Percentiles rank a stretch among this genome's conserved stretches.
Conservation (phyloP, 345 rosid genomes). For the Anastatica hierochuntica region DNA sequence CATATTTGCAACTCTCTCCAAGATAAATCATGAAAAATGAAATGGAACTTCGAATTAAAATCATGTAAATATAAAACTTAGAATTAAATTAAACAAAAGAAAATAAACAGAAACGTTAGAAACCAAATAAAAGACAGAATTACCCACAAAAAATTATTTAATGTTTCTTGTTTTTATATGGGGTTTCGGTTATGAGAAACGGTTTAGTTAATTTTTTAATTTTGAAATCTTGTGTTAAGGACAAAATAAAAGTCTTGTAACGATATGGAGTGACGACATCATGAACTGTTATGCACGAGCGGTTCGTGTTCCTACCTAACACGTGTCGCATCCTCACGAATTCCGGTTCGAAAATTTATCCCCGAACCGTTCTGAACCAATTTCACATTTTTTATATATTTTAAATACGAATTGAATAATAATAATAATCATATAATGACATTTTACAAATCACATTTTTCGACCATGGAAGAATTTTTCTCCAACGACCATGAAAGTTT, state of each 20-base stretch:
- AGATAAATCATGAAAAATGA: too few species aligned
- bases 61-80: neutral
- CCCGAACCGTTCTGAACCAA: conserved; percentile 23
- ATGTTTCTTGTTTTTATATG: conserved; percentile 14
- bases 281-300: conserved; percentile 25
- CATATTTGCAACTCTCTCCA: too few species aligned
- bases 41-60: too few species aligned
- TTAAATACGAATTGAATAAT: too few species aligned
- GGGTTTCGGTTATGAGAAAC: conserved; percentile 31
- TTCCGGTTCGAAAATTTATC: conserved; percentile 19
- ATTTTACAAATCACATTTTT: too few species aligned
- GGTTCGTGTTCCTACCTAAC: conserved; percentile 25
- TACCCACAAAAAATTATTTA: neutral
- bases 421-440: too few species aligned
- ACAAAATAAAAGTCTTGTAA: conserved; percentile 5
- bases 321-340: conserved; percentile 14
- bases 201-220: conserved; percentile 25
- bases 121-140: conserved; percentile 11
- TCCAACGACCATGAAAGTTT: too few species aligned
- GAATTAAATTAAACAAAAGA: neutral
- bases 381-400: neutral
- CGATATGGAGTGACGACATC: conserved; percentile 23
- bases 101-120: conserved; percentile 11
- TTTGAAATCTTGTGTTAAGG: conserved; percentile 17
- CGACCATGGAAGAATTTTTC: too few species aligned